Evolutionary conservation across 768 basidiomycete genomes (phyloP).

Genomic region (Rhizopogon salebrosus): DNA sequence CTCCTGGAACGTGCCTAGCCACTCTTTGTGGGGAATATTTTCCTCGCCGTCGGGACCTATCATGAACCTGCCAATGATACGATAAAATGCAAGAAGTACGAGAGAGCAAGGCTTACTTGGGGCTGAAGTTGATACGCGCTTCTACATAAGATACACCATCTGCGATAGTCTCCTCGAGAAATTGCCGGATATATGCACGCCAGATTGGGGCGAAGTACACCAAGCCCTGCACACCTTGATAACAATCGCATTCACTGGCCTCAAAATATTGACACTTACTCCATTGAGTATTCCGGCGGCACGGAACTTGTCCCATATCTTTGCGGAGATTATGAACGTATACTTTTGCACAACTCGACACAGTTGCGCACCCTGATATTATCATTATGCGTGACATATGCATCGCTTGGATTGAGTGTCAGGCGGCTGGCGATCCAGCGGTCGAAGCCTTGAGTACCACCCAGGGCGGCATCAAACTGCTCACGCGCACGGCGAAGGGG

Average conservation of each 20-base stretch:
- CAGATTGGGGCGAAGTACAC: constrained; percentile 54
- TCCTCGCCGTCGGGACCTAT: constrained; percentile 49
- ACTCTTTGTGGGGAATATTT: constrained; percentile 54
- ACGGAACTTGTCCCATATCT: constrained; percentile 77
- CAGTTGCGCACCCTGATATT: constrained; percentile 45
- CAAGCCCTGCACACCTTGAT: constrained; percentile 23
- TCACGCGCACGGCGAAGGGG: constrained; percentile 48
- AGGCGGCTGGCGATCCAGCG: constrained; percentile 54
- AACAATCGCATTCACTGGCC: background rate
- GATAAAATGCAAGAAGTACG: background rate
- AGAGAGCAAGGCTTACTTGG: constrained; percentile 35
- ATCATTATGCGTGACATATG: constrained; percentile 70
- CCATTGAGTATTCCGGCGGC: constrained; percentile 45
- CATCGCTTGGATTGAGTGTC: constrained; percentile 66
- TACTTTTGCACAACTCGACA: background rate
- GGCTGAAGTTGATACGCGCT: constrained; percentile 58
- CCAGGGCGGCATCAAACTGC: constrained; percentile 44
- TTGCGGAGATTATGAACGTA: background rate
- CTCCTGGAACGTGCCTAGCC: constrained; percentile 48
- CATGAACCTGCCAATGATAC: constrained; percentile 42
- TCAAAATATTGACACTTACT: constrained; percentile 28
- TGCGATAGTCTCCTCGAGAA: constrained; percentile 55
- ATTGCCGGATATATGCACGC: constrained; percentile 53
- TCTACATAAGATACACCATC: constrained; percentile 75
- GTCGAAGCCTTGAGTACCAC: constrained; percentile 65